Base-by-base conservation (phyloP, 257 asterid species). In the Solanum pinnatisectum region DNA sequence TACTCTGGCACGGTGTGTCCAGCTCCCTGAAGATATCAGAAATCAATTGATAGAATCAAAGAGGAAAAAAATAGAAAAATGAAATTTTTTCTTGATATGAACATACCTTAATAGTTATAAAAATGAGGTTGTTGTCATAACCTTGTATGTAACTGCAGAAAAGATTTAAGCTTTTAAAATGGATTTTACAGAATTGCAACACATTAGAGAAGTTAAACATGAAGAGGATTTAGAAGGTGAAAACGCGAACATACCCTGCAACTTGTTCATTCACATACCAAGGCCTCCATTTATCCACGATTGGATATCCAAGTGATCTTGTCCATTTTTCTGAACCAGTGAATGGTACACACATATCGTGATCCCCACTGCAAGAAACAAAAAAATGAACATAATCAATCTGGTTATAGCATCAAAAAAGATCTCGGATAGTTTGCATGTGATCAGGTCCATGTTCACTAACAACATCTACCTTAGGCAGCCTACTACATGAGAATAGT, bases 271-370 rank as follows among this genome's bases (percentile, higher is more conserved):
- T 87, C 74, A 94, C 96, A 20, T 40, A 35, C 99, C 99, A 97
- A 73, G 98, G 91, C 94, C 99, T 95, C 98, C 98, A 95, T 83
- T 91, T 94, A 36, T 96, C 98, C 16, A 92, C 89, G 78, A 86
- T 91, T 91, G 91, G 89, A 87, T 97, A 96, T 87, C 99, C 99
- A 13, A 97, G 16, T 23, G 99, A 94, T 90, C 95, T 92, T 46
- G 98, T 94, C 99, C 98, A 97, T 10, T 95, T 98, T 93, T 95
- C 90, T 83, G 93, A 95, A 84, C 99, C 99, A n/a, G 96, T 97
- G 77, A 27, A 96, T 11, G 99, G 99, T 36, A 97, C 98, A 88
- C 99, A 97, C 98, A 97, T 93, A 90, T 96, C 99, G 88, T 97
- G 99, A 92, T 97, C 99, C 49, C 99, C 98, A 40, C 98, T 97